phyloP scores from a whole-genome alignment of 2,329 filamentous ascomycete species.

The Claviceps maximensis region DNA sequence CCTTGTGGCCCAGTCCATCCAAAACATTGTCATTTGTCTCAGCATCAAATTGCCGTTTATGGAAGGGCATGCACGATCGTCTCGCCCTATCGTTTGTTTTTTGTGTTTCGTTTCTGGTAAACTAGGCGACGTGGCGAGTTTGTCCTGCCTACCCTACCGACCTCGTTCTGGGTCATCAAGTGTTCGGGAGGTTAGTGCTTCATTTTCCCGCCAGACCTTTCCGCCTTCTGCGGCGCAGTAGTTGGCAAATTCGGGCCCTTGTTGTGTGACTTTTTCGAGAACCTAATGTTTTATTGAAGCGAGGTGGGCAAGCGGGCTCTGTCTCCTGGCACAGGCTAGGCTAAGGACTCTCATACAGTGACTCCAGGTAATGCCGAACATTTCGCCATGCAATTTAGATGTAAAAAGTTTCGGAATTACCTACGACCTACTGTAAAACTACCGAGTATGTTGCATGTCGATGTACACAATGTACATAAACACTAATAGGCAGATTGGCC shows the following conservation, averaged over 20 bases:
- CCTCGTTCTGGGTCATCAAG: neutral
- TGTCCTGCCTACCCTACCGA: neutral
- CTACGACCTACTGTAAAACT: no score
- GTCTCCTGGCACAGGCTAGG: neutral
- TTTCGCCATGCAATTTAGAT: no score
- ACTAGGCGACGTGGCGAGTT: neutral
- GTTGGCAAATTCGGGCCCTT: neutral
- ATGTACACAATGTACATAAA: neutral
- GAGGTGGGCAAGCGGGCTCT: neutral
- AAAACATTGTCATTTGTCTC: neutral
- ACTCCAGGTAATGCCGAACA: no score
- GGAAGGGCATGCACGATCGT: neutral
- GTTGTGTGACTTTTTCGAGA: neutral
- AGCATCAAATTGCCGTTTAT: slow-evolving; percentile 1
- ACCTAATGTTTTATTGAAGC: neutral
- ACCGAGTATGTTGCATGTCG: neutral
- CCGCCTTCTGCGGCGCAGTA: neutral
- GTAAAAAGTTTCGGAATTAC: no score
- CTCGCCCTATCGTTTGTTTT: neutral
- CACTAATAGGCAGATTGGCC: neutral
- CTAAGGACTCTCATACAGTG: no score
- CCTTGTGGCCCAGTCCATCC: neutral
- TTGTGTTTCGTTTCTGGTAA: neutral
- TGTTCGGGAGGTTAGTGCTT: neutral
- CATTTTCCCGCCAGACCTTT: neutral